phyloP scores from a whole-genome alignment of 108 stramenopile genomes.

The Skeletonema menzelii region DNA sequence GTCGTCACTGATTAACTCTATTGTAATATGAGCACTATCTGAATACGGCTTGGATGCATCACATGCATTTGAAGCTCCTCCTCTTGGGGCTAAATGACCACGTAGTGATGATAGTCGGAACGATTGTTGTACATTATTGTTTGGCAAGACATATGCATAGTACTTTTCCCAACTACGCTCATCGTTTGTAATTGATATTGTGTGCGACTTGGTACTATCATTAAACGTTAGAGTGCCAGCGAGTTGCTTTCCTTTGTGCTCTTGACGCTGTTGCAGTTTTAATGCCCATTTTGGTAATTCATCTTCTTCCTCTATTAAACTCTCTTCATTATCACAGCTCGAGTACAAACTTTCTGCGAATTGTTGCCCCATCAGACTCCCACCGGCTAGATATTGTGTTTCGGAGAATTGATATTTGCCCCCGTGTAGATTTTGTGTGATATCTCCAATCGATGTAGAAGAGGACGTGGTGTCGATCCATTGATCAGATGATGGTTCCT shows the following conservation, averaged over 20 bases:
- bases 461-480: no score
- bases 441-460: background rate
- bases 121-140: background rate
- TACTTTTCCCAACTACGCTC: constrained; percentile 15
- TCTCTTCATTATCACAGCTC: background rate
- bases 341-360: constrained; percentile 27
- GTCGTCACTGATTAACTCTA: background rate
- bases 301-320: background rate
- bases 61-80: constrained; percentile 22
- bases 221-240: background rate
- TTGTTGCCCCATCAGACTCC: constrained; percentile 9
- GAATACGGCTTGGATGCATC: constrained; percentile 14
- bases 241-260: background rate
- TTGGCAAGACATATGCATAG: background rate
- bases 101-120: background rate
- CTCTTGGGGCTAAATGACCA: constrained; percentile 5
- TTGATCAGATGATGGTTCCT: no score
- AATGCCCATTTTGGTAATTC: constrained; percentile 5
- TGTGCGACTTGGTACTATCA: background rate
- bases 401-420: constrained; percentile 22
- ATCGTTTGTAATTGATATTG: constrained; percentile 14
- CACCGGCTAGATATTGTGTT: constrained; percentile 6
- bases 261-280: background rate
- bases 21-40: constrained; percentile 12
- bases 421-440: constrained; percentile 18